These are phyloP conservation scores for Tulasnella sp. DNA, from an alignment of 768 basidiomycete genomes.

Conservation along the genomic window DNA sequence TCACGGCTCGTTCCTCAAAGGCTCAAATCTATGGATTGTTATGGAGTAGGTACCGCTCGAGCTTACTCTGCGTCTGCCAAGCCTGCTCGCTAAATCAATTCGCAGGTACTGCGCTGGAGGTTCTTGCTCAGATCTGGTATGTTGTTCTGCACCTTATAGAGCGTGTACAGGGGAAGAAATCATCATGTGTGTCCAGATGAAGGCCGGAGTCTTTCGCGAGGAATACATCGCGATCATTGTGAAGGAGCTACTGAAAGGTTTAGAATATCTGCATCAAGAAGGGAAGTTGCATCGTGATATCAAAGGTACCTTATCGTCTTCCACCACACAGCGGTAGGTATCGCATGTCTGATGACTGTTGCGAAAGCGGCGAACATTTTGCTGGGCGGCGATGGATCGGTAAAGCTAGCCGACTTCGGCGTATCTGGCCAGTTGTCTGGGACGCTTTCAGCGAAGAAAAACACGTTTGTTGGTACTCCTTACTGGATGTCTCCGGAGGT, in stretches of 20 bases:
- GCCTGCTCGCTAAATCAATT: no score
- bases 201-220: slow-evolving; percentile 94
- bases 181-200: slow-evolving; percentile 54
- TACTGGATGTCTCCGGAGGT: slow-evolving; percentile 99
- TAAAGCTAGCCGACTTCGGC: slow-evolving; percentile 97
- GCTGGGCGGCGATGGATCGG: slow-evolving; percentile 66
- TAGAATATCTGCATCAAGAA: slow-evolving; percentile 92
- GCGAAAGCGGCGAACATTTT: slow-evolving; percentile 82
- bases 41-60: slow-evolving; percentile 95
- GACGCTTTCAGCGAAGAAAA: slow-evolving; percentile 88
- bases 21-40: slow-evolving; percentile 95
- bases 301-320: slow-evolving; percentile 52
- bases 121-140: slow-evolving; percentile 90
- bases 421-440: slow-evolving; percentile 96
- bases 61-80: slow-evolving; percentile 1
- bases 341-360: neutral
- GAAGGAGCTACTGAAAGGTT: slow-evolving; percentile 78
- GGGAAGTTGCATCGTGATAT: slow-evolving; percentile 99
- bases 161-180: no score
- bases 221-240: slow-evolving; percentile 98
- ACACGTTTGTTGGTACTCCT: slow-evolving; percentile 94
- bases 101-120: slow-evolving; percentile 91
- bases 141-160: slow-evolving; percentile 22
- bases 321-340: neutral
- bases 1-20: slow-evolving; percentile 92